Base-by-base conservation (phyloP, 2,329 filamentous ascomycete species). In the Juglanconis oblonga region DNA sequence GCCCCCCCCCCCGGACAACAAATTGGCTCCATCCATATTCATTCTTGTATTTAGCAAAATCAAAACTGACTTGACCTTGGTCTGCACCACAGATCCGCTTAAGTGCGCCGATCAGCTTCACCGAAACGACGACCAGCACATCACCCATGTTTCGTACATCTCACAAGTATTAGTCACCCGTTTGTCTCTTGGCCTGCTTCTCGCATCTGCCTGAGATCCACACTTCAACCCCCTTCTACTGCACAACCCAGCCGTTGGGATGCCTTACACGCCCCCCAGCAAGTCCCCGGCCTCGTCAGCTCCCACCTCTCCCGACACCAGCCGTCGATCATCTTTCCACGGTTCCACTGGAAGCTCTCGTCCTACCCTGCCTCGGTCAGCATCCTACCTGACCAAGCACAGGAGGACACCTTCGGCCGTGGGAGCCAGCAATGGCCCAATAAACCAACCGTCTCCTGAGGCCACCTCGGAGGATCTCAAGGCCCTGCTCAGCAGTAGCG, bases 201-300 rank as follows among this genome's bases (percentile, higher is more conserved):
- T n/a, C 11, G 29, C 42, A 50, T 35, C 13, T 10, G 35, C 47
- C 57, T 32, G 4, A 4, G 6, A 24, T 38, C 57, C 40, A 51
- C 10, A 29, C 5, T 10, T 8, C 17, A 29, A 29, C n/a, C 6
- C 7, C 35, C 59, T 55, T 65, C 48, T 54, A 62, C 61, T 67
- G 67, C 63, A 64, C 63, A 64, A 59, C 68, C 64, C 67, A 66
- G 69, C 66, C 66, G 58, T 68, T 73, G 73, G 79, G 83, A 95
- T 95, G 91, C 91, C 91, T 86, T 95, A 95, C 80, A 95, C 91
- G 75, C 90, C 91, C 63, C 91, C 91, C 64, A 85, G 87, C 68
- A 84, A 85, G 71, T 87, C 86, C 63, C 85, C 86, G 70, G 79
- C 85, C 67, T 79, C 82, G 63, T 87, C 86, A 68, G 78, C 79